Evolutionary conservation across 2,329 filamentous ascomycete genomes (phyloP), one percentile per base, ranked within the genome.

Genomic region (Scortechinia acanthostroma): DNA sequence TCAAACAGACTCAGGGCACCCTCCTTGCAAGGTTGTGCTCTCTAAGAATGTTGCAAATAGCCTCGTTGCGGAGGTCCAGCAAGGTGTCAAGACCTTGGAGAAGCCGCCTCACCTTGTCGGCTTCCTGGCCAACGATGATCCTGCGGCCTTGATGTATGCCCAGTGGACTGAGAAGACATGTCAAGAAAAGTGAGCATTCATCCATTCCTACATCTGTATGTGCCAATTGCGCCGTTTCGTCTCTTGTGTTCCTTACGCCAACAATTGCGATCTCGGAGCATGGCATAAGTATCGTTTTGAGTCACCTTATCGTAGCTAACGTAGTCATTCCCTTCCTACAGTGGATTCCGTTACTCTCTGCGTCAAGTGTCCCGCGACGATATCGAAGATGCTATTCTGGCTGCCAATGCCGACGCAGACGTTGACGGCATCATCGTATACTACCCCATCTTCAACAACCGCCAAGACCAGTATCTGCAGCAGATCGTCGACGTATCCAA

Each of bases 101-200:
- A 80, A 77, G 35, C 70, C 82, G 60, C 91, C 93, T 23, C 83
- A 86, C 49, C 76, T 98, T 45, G 87, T 91, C 40, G 93, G 91
- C 48, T 95, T 96, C 66, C 74, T 98, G 46, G 90, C 91, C 53
- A 97, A 95, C 65, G 77, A 78, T 52, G 93, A 98, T 66, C 89
- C 91, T 22, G 88, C 90, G 30, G 91, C 91, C 22, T 74, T 87
- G 55, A 89, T 94, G 71, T 97, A 98, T 62, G 93, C 93, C 45
- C 88, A 96, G 64, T 96, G 89, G 88, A 96, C 91, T 33, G 88
- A 89, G 65, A 96, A 95, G 76, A 96, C 93, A 3, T 95, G 89
- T 65, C 78, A 83, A 64, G 91, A 97, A 64, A 94, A 96, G 91
- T 96, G 74, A 84, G 86, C 66, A 19, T 46, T 25, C 42, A 28